Base-by-base conservation (phyloP, 108 stramenopile species). In the Pseudonitzschia delicatissima region DNA sequence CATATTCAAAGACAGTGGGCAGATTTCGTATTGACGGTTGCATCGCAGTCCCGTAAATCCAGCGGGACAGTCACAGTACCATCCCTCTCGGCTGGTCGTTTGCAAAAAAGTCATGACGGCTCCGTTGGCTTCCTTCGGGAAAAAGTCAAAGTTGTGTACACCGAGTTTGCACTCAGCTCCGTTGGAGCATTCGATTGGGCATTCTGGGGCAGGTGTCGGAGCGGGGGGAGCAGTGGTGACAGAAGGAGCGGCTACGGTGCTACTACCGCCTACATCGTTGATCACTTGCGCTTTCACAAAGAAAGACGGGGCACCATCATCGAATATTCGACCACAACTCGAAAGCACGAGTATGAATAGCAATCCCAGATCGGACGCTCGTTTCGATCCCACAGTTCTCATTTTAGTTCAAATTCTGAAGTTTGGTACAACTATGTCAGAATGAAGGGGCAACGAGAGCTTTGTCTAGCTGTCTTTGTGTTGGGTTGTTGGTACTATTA, bases 31-130 rank as follows among this genome's bases (percentile, higher is more conserved):
- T 8, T 64, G 35, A 23, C 72, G 67, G 36, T 62, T 61, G 44
- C 79, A 80, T 15, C 62, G 60, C 17, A 80, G 53, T 6, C 79
- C 79, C 5, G 79, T 74, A 32, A 42, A 62, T 28, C 45, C 60
- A 8, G 48, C 49, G 23, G 65, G 69, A 59, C 79, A 80, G 15
- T 71, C 62, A 53, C 79, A 80, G 58, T 74, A 66, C 45, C 39
- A 74, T 20, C 73, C 73, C 48, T 67, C 21, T 12, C 57, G 31
- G 20, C 17, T 28, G 0, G 67, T 67, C 11, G 60, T 48, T 35
- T 62, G 40, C n/a, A 68, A 48, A 25, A 77, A 72, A 11, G 20
- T 17, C 31, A 77, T 62, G 25, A 61, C 15, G 8, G 40, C 26
- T 23, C 67, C 66, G 23, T 68, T 49, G 28, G 21, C 23, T 40